A percentile compares a stretch with the other conserved stretches of the same genome.
These are phyloP conservation scores for Arabidopsis arenosa DNA, from an alignment of 345 rosid species.

Conservation along the genomic window DNA sequence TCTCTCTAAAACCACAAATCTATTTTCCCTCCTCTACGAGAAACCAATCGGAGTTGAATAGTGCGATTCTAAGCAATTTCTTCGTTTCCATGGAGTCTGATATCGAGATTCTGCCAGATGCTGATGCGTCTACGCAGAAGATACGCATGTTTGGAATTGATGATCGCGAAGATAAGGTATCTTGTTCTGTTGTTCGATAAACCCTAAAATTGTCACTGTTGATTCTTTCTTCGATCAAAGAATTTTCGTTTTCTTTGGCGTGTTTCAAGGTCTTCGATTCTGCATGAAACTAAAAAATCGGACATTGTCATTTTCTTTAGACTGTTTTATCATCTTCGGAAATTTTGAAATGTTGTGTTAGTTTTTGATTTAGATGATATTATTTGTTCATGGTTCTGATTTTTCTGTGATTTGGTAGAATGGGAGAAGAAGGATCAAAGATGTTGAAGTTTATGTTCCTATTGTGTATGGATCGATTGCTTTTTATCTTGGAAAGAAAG, in stretches of 20 bases:
- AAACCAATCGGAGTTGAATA: slow-evolving; percentile 17
- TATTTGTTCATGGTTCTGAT: background rate
- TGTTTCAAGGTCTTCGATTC: background rate
- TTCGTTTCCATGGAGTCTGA: slow-evolving; percentile 32
- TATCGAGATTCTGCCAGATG: slow-evolving; percentile 24
- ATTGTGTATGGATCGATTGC: slow-evolving; percentile 80
- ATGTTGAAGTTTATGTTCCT: slow-evolving; percentile 69
- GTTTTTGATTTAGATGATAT: background rate
- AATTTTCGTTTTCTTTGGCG: background rate
- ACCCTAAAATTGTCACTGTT: slow-evolving; percentile 13
- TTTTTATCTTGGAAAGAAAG: slow-evolving; percentile 74
- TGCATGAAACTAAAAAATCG: slow-evolving; percentile 24
- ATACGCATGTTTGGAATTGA: slow-evolving; percentile 40
- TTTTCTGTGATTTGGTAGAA: slow-evolving; percentile 42
- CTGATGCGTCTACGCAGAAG: slow-evolving; percentile 40
- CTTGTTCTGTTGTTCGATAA: background rate
- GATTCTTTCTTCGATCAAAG: slow-evolving; percentile 7
- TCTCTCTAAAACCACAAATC: slow-evolving; percentile 12
- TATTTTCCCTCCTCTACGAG: slow-evolving; percentile 8
- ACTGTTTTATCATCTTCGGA: background rate
- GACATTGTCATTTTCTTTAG: background rate
- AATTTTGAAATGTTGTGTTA: slow-evolving; percentile 6
- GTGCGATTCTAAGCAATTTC: slow-evolving; percentile 1
- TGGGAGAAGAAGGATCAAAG: slow-evolving; percentile 56
- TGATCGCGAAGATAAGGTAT: slow-evolving; percentile 52